phyloP scores from a whole-genome alignment of 2,329 filamentous ascomycete genomes.

The Capronia americana region DNA sequence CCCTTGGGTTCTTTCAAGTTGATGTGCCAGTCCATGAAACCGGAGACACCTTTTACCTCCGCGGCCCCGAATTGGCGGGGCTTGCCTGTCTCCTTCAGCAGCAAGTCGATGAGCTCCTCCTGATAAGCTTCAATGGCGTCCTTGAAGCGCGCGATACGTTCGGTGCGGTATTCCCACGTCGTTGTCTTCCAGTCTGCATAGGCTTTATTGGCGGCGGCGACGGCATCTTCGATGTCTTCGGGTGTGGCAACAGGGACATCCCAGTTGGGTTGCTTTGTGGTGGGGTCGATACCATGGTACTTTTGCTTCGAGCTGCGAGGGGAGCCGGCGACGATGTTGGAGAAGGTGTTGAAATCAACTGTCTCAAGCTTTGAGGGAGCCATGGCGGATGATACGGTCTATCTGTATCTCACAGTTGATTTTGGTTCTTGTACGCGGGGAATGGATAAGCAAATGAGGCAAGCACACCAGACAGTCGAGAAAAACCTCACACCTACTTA shows the following conservation, averaged over 20 bases:
- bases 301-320: slow-evolving; percentile 44
- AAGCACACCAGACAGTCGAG: background rate
- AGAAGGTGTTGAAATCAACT: slow-evolving; percentile 45
- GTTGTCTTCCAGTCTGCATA: slow-evolving; percentile 57
- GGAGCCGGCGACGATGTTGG: slow-evolving; percentile 56
- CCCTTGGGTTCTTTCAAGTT: slow-evolving; percentile 48
- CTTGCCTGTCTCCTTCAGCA: slow-evolving; percentile 60
- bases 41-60: slow-evolving; percentile 13
- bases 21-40: slow-evolving; percentile 28
- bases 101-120: slow-evolving; percentile 53
- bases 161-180: slow-evolving; percentile 53
- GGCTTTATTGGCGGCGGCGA: slow-evolving; percentile 54
- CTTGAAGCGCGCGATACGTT: slow-evolving; percentile 49
- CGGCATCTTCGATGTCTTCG: slow-evolving; percentile 55
- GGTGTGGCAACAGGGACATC: slow-evolving; percentile 54
- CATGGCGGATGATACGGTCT: slow-evolving; percentile 9
- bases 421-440: background rate
- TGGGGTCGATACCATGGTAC: slow-evolving; percentile 53
- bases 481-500: background rate
- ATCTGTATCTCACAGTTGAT: background rate
- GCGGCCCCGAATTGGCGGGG: slow-evolving; percentile 42
- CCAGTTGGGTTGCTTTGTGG: slow-evolving; percentile 54
- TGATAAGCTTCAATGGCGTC: slow-evolving; percentile 50
- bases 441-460: background rate
- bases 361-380: slow-evolving; percentile 29